Evolutionary conservation across 805 yeast genomes (phyloP).

Genomic region (Blastobotrys chiropterorum): DNA sequence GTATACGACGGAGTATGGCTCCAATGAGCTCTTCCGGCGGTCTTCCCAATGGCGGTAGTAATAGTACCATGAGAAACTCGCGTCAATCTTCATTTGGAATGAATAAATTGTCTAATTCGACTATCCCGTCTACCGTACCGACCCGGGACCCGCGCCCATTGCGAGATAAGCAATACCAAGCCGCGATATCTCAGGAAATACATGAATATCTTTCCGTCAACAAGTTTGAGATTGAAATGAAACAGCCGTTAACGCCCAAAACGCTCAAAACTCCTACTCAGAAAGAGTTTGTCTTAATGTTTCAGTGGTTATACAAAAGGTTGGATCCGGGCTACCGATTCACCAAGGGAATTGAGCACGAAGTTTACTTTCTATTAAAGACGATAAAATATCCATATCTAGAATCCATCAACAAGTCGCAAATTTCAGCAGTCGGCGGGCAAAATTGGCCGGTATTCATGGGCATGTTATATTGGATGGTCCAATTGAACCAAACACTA

Average conservation of each 20-base stretch:
- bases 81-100: constrained; percentile 19
- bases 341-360: constrained; percentile 63
- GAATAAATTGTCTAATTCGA: neutral
- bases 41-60: neutral
- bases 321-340: constrained; percentile 76
- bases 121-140: constrained; percentile 5
- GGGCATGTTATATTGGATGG: constrained; percentile 80
- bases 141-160: constrained; percentile 66
- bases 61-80: constrained; percentile 2
- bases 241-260: constrained; percentile 58
- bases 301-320: constrained; percentile 70
- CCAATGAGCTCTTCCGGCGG: constrained; percentile 11
- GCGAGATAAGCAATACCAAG: constrained; percentile 64
- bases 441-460: constrained; percentile 73
- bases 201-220: constrained; percentile 55
- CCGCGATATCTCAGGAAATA: constrained; percentile 58
- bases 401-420: constrained; percentile 74
- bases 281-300: constrained; percentile 70
- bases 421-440: constrained; percentile 87
- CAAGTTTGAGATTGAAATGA: constrained; percentile 69
- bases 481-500: constrained; percentile 45
- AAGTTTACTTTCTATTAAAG: constrained; percentile 62
- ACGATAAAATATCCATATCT: constrained; percentile 71
- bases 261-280: constrained; percentile 77
- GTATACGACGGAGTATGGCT: constrained; percentile 6